phyloP scores from a whole-genome alignment of 2,329 filamentous ascomycete genomes.

The Anthostomella pinea region DNA sequence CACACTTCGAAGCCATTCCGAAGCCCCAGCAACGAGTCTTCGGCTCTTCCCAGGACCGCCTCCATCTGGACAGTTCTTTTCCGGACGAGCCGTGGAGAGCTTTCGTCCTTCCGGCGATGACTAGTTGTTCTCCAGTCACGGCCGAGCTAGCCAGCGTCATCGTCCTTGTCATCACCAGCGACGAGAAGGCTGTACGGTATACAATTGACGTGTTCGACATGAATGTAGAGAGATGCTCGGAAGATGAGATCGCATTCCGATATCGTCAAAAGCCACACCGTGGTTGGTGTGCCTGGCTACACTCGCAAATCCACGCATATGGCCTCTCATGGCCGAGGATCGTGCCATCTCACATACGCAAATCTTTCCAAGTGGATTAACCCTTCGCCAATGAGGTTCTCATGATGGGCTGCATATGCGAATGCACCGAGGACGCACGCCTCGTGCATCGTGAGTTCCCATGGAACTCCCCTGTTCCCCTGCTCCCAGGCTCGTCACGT shows the following conservation, averaged over 20 bases:
- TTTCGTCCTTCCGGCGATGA: neutral
- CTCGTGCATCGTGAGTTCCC: constrained; percentile 9
- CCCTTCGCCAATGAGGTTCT: constrained; percentile 17
- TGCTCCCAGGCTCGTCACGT: constrained; percentile 7
- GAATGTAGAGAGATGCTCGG: too few relatives aligned
- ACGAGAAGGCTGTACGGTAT: too few relatives aligned
- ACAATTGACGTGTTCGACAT: too few relatives aligned
- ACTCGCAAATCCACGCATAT: constrained; percentile 8
- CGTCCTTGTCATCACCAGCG: too few relatives aligned
- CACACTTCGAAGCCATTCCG: constrained; percentile 1
- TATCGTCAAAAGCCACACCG: neutral
- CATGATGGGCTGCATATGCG: constrained; percentile 24
- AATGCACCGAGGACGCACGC: constrained; percentile 11
- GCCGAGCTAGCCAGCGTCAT: too few relatives aligned
- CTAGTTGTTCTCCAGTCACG: neutral
- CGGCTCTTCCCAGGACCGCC: too few relatives aligned
- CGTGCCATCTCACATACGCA: constrained; percentile 8
- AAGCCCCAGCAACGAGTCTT: too few relatives aligned
- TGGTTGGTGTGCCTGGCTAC: neutral
- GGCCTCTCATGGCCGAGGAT: constrained; percentile 7
- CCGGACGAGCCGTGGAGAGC: neutral
- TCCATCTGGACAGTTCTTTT: too few relatives aligned
- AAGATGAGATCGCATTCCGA: too few relatives aligned
- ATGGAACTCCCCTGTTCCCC: constrained; percentile 18
- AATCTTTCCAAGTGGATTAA: constrained; percentile 18